Evolutionary conservation across 2,329 filamentous ascomycete species (phyloP).

Genomic region (Trichoderma sp.): DNA sequence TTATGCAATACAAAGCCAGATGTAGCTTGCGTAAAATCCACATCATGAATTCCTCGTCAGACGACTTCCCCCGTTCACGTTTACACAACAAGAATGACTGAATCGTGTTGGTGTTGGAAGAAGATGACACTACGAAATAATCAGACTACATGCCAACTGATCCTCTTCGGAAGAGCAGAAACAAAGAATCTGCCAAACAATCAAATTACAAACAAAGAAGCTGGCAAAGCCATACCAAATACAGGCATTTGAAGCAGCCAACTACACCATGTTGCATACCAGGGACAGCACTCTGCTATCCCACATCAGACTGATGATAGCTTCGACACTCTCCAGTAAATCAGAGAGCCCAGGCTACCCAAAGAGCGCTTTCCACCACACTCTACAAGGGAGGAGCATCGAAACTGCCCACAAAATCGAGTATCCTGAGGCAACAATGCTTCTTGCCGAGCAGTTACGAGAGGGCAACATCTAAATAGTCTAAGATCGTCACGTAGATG

Average conservation of each 20-base stretch:
- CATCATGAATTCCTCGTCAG: not conserved
- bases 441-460: not conserved
- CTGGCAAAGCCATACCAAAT: not conserved
- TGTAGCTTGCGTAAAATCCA: not conserved
- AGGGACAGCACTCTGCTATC: accelerated
- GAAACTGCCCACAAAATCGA: not conserved
- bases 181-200: not conserved
- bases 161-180: accelerated
- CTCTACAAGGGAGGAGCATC: not conserved
- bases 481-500: not conserved
- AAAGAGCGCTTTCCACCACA: not conserved
- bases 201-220: not conserved
- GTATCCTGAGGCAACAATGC: not conserved
- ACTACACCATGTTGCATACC: not conserved
- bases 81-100: not conserved
- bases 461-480: not conserved
- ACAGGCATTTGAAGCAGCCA: not conserved
- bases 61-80: not conserved
- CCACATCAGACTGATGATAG: not conserved
- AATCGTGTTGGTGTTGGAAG: not conserved
- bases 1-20: too few species aligned
- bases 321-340: not conserved
- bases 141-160: not conserved
- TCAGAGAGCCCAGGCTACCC: not conserved
- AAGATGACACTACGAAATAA: not conserved